These are phyloP conservation scores for Nakazawaea ishiwadae DNA, from an alignment of 805 yeast species.

Conservation along the genomic window DNA sequence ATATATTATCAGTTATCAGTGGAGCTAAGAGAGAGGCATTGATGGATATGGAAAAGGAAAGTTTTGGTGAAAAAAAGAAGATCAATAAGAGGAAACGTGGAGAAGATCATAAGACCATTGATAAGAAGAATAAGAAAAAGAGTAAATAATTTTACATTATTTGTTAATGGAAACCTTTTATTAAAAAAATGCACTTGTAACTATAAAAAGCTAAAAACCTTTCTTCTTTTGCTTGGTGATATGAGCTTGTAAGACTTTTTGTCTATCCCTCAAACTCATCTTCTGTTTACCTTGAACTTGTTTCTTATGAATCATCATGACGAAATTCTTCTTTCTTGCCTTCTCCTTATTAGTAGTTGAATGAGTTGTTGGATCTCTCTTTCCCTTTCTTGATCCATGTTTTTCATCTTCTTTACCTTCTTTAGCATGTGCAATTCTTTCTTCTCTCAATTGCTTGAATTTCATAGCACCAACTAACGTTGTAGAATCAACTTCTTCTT, in stretches of 20 bases:
- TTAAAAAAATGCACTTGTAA: conserved; percentile 3
- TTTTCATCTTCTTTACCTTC: conserved; percentile 94
- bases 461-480: conserved; percentile 72
- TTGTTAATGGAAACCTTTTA: background rate
- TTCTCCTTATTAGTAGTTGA: conserved; percentile 95
- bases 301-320: conserved; percentile 96
- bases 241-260: conserved; percentile 80
- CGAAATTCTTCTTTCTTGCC: conserved; percentile 97
- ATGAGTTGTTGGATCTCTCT: conserved; percentile 64
- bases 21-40: conserved; percentile 86
- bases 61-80: conserved; percentile 71
- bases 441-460: conserved; percentile 85
- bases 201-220: conserved; percentile 41
- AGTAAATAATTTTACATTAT: background rate
- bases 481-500: conserved; percentile 80
- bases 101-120: background rate
- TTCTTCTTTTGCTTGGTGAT: conserved; percentile 87
- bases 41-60: conserved; percentile 90
- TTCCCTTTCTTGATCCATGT: conserved; percentile 85
- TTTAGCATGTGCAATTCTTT: conserved; percentile 76
- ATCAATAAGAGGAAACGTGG: conserved; percentile 40
- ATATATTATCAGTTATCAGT: conserved; percentile 64
- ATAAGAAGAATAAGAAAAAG: conserved; percentile 17
- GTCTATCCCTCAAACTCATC: conserved; percentile 86
- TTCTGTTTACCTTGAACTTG: conserved; percentile 92